Conservation (phyloP, 192 early-diverging fungal species). For the Pilobolus umbonatus region DNA sequence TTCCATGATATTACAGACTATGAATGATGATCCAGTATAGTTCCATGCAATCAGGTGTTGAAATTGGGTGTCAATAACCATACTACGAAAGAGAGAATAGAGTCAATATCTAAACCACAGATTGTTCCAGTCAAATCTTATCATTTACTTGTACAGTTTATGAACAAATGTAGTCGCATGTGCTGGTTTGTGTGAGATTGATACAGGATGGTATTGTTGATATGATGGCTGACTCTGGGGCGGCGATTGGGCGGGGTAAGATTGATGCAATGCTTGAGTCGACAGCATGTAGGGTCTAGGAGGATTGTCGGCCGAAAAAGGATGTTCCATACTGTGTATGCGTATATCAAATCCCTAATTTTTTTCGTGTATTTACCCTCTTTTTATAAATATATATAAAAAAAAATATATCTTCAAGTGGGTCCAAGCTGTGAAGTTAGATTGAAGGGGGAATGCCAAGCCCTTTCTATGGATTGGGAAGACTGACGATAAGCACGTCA, state of each 20-base stretch:
- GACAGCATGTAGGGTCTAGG: slow-evolving; percentile 5
- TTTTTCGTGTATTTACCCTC: not conserved
- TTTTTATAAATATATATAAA: not conserved
- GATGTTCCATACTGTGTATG: slow-evolving; percentile 1
- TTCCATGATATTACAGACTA: slow-evolving; percentile 87
- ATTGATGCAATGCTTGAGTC: slow-evolving; percentile 4
- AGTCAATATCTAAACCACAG: not conserved
- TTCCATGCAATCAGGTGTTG: slow-evolving; percentile 90
- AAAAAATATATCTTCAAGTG: not conserved
- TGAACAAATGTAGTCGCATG: slow-evolving; percentile 32
- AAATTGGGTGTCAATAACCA: slow-evolving; percentile 82
- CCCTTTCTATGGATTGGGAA: not conserved
- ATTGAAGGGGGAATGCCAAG: slow-evolving; percentile 3
- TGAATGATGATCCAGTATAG: slow-evolving; percentile 81
- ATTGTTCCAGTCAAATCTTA: no score
- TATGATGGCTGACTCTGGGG: slow-evolving; percentile 7
- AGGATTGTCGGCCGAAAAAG: not conserved
- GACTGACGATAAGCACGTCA: slow-evolving; percentile 1
- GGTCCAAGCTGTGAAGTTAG: not conserved
- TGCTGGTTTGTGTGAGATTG: slow-evolving; percentile 4
- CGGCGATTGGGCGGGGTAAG: slow-evolving; percentile 13
- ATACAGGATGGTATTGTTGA: not conserved
- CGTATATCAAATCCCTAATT: not conserved
- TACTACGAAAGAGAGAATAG: slow-evolving; percentile 36
- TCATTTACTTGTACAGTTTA: slow-evolving; percentile 34